These are phyloP conservation scores for Russula emetica DNA, from an alignment of 768 basidiomycete species.

Conservation along the genomic window DNA sequence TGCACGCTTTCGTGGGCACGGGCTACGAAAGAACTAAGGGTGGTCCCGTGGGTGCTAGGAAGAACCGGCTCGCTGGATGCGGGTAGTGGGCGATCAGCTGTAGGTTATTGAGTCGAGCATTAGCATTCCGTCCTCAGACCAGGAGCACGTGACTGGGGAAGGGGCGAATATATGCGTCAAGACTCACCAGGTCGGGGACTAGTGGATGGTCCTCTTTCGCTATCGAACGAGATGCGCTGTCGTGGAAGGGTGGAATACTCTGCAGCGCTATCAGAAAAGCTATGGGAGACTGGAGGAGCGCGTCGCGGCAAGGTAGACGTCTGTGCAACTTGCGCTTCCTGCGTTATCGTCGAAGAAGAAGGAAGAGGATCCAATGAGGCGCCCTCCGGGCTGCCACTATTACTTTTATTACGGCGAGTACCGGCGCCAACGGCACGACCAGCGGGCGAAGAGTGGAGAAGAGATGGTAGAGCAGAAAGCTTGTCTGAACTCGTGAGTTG, in stretches of 20 bases:
- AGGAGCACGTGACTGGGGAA: background rate
- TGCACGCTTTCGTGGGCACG: conserved; percentile 15
- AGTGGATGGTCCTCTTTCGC: conserved; percentile 43
- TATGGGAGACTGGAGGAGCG: background rate
- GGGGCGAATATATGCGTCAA: conserved; percentile 1
- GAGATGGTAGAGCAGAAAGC: conserved; percentile 38
- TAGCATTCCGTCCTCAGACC: background rate
- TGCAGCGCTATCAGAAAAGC: conserved; percentile 11
- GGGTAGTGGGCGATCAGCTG: conserved; percentile 18
- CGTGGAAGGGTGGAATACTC: conserved; percentile 40
- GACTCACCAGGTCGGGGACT: conserved; percentile 41
- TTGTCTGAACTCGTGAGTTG: conserved; percentile 45
- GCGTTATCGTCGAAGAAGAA: background rate
- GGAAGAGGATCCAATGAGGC: conserved; percentile 26
- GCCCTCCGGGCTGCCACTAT: conserved; percentile 39
- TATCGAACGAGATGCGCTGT: conserved; percentile 55
- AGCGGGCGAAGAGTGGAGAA: conserved; percentile 34
- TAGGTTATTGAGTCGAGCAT: background rate
- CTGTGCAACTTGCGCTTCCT: background rate
- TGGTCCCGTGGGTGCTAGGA: background rate
- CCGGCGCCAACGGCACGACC: conserved; percentile 35
- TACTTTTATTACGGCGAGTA: background rate
- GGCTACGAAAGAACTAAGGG: conserved; percentile 16
- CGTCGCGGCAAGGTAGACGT: conserved; percentile 24
- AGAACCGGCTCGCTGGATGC: conserved; percentile 24